phyloP scores from a whole-genome alignment of 306 rosid species.

The Quillaja saponaria region DNA sequence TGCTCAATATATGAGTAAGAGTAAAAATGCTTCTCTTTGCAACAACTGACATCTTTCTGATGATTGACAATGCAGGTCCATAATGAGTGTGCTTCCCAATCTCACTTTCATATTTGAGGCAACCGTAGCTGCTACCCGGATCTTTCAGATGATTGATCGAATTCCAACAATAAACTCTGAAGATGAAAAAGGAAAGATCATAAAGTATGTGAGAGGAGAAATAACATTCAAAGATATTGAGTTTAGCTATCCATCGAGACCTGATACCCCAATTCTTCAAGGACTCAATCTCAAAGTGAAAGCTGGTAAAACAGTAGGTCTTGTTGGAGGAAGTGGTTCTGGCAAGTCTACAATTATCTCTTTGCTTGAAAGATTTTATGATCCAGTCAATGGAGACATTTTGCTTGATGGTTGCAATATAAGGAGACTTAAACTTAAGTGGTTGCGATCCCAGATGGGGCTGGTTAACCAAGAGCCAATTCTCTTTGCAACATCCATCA shows the following conservation, averaged over 20 bases:
- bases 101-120: constrained; percentile 58
- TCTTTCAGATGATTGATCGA: constrained; percentile 54
- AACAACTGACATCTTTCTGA: constrained; percentile 10
- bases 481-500: constrained; percentile 80
- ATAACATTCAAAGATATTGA: constrained; percentile 58
- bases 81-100: constrained; percentile 78
- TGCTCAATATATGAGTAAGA: background rate
- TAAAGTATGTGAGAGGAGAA: constrained; percentile 52
- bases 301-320: constrained; percentile 67
- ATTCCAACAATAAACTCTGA: constrained; percentile 36
- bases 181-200: constrained; percentile 42
- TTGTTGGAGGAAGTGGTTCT: constrained; percentile 88
- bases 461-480: constrained; percentile 82
- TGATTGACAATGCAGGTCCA: constrained; percentile 42
- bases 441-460: constrained; percentile 83
- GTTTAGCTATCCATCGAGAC: constrained; percentile 76
- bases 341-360: constrained; percentile 80
- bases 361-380: constrained; percentile 84
- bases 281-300: constrained; percentile 58
- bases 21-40: background rate
- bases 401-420: constrained; percentile 65
- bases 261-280: constrained; percentile 61
- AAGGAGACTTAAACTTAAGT: constrained; percentile 50
- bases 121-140: constrained; percentile 47
- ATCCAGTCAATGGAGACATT: constrained; percentile 62